A percentile compares a stretch with the other conserved stretches of the same genome.
Conservation (phyloP, 495 filamentous ascomycete species). For the Tetracladium setigerum region DNA sequence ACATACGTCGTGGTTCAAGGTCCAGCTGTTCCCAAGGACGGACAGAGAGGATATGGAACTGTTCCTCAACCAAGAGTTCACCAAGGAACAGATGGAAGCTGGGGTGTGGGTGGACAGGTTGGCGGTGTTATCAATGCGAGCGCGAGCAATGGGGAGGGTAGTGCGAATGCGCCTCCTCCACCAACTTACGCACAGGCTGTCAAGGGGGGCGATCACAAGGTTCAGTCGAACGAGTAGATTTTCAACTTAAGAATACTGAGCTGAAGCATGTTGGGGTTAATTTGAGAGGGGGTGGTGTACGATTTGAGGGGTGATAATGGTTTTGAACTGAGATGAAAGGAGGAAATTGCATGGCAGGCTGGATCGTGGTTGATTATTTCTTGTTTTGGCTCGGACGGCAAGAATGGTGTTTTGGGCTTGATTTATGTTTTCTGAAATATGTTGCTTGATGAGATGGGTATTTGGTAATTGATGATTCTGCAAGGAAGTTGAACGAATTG, state of each 20-base stretch:
- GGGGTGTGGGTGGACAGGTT: not conserved
- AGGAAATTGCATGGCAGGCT: too few relatives aligned
- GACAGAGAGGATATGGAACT: not conserved
- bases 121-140: not conserved
- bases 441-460: too few relatives aligned
- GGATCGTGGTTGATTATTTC: too few relatives aligned
- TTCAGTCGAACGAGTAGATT: slow-evolving; percentile 61
- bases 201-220: slow-evolving; percentile 71
- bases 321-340: too few relatives aligned
- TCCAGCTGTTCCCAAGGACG: slow-evolving; percentile 16
- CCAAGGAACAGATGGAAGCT: slow-evolving; percentile 18
- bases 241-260: not conserved
- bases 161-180: slow-evolving; percentile 17
- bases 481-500: too few relatives aligned
- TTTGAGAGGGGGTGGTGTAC: too few relatives aligned
- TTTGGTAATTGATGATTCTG: too few relatives aligned
- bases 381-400: too few relatives aligned
- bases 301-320: too few relatives aligned
- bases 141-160: slow-evolving; percentile 11
- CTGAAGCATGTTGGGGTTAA: too few relatives aligned
- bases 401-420: too few relatives aligned
- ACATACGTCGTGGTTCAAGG: slow-evolving; percentile 62
- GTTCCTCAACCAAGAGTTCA: slow-evolving; percentile 18
- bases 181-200: slow-evolving; percentile 34
- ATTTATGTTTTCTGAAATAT: too few relatives aligned